Percentiles rank a stretch among this genome's conserved stretches.
Evolutionary conservation across 164 flowering plant genomes (phyloP).

Genomic region (Platanus orientalis): DNA sequence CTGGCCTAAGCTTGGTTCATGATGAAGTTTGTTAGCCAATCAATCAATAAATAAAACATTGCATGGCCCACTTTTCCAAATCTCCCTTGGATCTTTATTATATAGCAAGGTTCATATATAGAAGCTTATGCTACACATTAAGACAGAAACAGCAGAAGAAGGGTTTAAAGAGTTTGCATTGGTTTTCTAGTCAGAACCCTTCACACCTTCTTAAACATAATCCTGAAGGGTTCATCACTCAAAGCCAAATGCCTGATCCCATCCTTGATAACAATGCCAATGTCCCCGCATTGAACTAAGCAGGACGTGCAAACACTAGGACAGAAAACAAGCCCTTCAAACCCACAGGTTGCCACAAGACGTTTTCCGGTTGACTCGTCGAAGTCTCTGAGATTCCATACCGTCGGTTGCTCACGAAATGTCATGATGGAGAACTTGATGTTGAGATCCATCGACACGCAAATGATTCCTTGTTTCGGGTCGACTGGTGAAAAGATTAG

Average conservation of each 20-base stretch:
- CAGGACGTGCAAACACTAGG: slow-evolving; percentile 15
- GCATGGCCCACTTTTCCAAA: no score
- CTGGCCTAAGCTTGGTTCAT: no score
- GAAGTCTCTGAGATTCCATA: slow-evolving; percentile 18
- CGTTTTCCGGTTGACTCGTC: slow-evolving; percentile 16
- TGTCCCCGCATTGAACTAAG: slow-evolving; percentile 9
- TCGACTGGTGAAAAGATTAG: slow-evolving; percentile 18
- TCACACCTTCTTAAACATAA: slow-evolving; percentile 14
- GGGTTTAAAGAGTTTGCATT: no score
- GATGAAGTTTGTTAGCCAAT: no score
- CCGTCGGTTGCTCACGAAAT: slow-evolving; percentile 23
- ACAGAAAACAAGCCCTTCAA: slow-evolving; percentile 22
- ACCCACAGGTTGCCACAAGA: slow-evolving; percentile 22
- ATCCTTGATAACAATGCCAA: slow-evolving; percentile 11
- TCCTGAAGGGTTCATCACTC: slow-evolving; percentile 4
- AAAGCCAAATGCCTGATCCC: slow-evolving; percentile 18
- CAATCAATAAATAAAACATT: no score
- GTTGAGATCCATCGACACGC: slow-evolving; percentile 25
- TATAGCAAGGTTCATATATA: no score
- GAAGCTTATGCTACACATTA: no score
- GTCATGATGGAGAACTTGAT: slow-evolving; percentile 16
- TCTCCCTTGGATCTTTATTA: no score
- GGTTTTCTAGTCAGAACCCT: no score
- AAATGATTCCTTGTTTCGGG: slow-evolving; percentile 4
- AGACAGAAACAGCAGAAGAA: no score